Evolutionary conservation across 2,329 filamentous ascomycete species (phyloP).

Genomic region (Neophaeococcomyces aloes): DNA sequence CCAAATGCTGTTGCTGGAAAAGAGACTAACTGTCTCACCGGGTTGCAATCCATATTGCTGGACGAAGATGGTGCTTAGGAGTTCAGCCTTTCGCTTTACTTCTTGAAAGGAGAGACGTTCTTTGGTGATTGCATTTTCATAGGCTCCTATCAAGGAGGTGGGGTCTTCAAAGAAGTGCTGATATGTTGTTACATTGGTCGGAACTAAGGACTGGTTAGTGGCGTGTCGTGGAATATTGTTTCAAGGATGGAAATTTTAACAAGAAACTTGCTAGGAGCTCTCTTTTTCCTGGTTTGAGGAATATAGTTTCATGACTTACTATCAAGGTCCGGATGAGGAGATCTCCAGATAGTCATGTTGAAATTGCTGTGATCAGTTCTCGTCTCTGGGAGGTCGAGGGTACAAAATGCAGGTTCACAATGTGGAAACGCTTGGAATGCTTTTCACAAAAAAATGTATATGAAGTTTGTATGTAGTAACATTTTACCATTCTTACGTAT

Average conservation of each 20-base stretch:
- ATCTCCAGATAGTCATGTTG: slow-evolving; percentile 18
- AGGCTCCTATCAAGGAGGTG: slow-evolving; percentile 30
- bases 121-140: slow-evolving; percentile 49
- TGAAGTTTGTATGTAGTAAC: too few relatives aligned
- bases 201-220: slow-evolving; percentile 1
- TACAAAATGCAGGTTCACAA: too few relatives aligned
- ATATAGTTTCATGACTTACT: slow-evolving; percentile 10
- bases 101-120: slow-evolving; percentile 47
- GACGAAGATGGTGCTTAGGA: slow-evolving; percentile 50
- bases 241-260: too few relatives aligned
- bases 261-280: not conserved
- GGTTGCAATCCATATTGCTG: slow-evolving; percentile 44
- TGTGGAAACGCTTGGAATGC: too few relatives aligned
- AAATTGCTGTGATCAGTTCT: too few relatives aligned
- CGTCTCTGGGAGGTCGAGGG: too few relatives aligned
- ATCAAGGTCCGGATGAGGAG: slow-evolving; percentile 17
- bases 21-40: slow-evolving; percentile 50
- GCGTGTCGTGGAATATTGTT: not conserved
- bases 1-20: slow-evolving; percentile 56
- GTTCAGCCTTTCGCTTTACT: slow-evolving; percentile 47
- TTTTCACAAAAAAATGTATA: too few relatives aligned
- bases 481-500: too few relatives aligned
- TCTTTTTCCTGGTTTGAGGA: too few relatives aligned
- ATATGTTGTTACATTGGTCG: slow-evolving; percentile 7
- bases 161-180: slow-evolving; percentile 6